Evolutionary conservation across 106 monocot genomes (phyloP).

Genomic region (Dendrobium officinale): DNA sequence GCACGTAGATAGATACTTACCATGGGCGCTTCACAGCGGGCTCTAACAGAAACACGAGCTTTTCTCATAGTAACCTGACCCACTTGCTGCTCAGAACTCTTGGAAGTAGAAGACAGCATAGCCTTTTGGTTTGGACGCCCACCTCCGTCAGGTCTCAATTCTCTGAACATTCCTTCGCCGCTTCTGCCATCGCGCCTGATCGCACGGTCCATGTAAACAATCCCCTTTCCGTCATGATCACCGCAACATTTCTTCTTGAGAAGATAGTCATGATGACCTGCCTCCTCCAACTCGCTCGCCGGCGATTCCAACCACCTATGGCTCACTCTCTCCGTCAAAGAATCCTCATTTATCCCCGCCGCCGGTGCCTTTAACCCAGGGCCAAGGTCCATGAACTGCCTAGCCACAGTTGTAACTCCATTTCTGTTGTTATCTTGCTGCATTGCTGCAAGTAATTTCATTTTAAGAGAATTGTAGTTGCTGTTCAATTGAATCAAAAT

Average conservation of each 20-base stretch:
- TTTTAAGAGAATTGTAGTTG: conserved; percentile 59
- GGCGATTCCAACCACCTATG: too few species aligned
- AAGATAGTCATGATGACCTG: neutral
- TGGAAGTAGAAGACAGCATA: neutral
- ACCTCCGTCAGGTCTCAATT: conserved; percentile 18
- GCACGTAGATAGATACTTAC: conserved; percentile 12
- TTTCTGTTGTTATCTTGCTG: conserved; percentile 28
- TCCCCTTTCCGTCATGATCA: too few species aligned
- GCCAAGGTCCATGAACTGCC: conserved; percentile 76
- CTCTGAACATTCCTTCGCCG: neutral
- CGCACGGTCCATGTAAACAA: neutral
- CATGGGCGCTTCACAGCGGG: conserved; percentile 86
- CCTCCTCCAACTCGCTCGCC: conserved; percentile 7
- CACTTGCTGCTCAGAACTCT: conserved; percentile 9
- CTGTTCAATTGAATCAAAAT: conserved; percentile 53
- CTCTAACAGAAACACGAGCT: conserved; percentile 83
- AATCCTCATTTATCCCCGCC: conserved; percentile 37
- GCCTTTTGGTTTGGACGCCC: conserved; percentile 11
- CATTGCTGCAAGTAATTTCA: conserved; percentile 43
- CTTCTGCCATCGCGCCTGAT: conserved; percentile 4
- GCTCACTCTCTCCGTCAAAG: conserved; percentile 20
- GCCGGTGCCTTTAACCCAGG: conserved; percentile 1
- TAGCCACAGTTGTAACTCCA: conserved; percentile 19
- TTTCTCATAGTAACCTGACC: conserved; percentile 86
- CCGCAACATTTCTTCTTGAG: too few species aligned